Evolutionary conservation across 177 flowering plant species (phyloP).

Genomic region (Vitis hybrid): DNA sequence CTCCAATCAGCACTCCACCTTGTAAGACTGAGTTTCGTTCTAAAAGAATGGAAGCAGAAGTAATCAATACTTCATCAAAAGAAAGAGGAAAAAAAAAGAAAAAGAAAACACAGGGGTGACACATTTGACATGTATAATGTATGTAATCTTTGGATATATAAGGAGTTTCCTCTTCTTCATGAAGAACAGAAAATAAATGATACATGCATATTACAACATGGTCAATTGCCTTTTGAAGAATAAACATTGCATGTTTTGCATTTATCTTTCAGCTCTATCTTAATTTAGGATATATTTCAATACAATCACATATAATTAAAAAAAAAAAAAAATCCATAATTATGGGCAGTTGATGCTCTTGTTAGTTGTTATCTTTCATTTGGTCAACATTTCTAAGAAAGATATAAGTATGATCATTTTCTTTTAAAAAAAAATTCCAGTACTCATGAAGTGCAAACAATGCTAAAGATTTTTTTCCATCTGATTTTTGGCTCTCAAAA

Average conservation of each 20-base stretch:
- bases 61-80: neutral
- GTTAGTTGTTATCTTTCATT: neutral
- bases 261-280: neutral
- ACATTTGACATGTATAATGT: neutral
- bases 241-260: too few relatives aligned
- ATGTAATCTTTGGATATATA: neutral
- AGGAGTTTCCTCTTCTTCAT: too few relatives aligned
- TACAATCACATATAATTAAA: neutral
- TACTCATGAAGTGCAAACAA: neutral
- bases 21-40: constrained; percentile 82
- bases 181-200: too few relatives aligned
- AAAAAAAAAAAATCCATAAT: neutral
- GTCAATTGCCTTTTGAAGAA: too few relatives aligned
- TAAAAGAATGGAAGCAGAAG: constrained; percentile 20
- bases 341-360: neutral
- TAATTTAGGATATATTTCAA: neutral
- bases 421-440: neutral
- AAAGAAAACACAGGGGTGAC: neutral
- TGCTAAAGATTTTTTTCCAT: neutral
- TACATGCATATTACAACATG: too few relatives aligned
- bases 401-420: neutral
- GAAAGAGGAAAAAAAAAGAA: neutral
- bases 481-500: neutral
- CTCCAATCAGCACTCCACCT: constrained; percentile 99
- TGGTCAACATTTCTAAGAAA: neutral